Base-by-base conservation (phyloP, 345 rosid species). In the Salix viminalis region DNA sequence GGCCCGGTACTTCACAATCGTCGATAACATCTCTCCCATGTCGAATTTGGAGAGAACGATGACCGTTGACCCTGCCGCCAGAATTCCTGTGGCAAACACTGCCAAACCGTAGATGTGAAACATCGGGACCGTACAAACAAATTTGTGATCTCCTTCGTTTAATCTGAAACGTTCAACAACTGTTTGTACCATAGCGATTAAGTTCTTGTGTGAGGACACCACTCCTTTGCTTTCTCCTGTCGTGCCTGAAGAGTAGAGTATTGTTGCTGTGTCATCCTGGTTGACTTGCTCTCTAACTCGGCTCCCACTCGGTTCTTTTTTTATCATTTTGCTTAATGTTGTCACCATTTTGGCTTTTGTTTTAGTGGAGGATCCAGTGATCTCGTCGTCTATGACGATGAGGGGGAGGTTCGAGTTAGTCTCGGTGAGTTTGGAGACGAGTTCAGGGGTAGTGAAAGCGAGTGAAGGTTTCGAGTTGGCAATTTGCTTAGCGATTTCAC, bases 191-290 rank as follows among this genome's bases (percentile, higher is more conserved):
- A 88, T 81, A 0, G 96, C 91, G 61, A 93, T 93, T 32, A 93
- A 73, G 79, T 85, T 93, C 2, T 88, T 78, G 78, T 95, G 99
- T 5, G 93, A 88, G 56, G 96, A 76, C 28, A 88, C 87, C 75
- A 95, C 97, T 2, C 98, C 97, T 67, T 95, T 95, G 79, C 97
- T 95, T 13, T 76, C 89, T 56, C 99, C 97, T 39, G 97, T 91
- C 26, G 99, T 95, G 34, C 99, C 97, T 4, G 99, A 95, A 2
- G 97, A 95, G 86, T 93, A 95, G 14, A 95, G 91, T 19, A 95
- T 84, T 37, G 92, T 90, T 23, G 97, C 97, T 23, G 92, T 88
- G 82, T 95, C 97, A 54, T 93, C 85, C 78, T 84, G 91, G 77
- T 81, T 34, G 71, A 95, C 89, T 83, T 91, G 91, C 18, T 89